A percentile compares a stretch with the other conserved stretches of the same genome.
Conservation (phyloP, 2,329 filamentous ascomycete species). For the Fusarium sp. region DNA sequence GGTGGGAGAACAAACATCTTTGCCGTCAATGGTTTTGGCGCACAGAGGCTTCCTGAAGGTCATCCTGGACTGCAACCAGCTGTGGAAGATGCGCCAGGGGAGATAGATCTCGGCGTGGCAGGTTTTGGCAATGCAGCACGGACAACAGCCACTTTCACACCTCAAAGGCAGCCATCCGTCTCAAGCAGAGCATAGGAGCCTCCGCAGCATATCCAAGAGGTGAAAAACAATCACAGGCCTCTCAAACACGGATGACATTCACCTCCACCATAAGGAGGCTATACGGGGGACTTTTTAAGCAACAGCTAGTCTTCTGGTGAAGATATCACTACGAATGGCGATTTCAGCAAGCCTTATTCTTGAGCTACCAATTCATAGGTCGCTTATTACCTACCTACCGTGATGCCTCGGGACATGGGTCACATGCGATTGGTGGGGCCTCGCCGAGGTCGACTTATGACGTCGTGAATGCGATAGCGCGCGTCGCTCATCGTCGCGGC, state of each 20-base stretch:
- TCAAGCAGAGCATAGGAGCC: conserved; percentile 59
- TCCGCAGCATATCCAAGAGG: background rate
- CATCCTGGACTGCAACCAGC: conserved; percentile 62
- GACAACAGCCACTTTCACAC: conserved; percentile 60
- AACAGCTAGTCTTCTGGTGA: background rate
- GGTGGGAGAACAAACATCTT: conserved; percentile 76
- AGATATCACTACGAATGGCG: background rate
- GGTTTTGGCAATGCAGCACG: conserved; percentile 55
- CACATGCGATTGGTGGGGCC: conserved; percentile 33
- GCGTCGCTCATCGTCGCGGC: conserved; percentile 20
- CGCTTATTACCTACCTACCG: background rate
- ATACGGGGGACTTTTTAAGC: background rate
- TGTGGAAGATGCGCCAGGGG: conserved; percentile 69
- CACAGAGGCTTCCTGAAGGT: conserved; percentile 66
- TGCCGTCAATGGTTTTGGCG: conserved; percentile 68
- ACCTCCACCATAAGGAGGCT: background rate
- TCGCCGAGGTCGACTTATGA: conserved; percentile 40
- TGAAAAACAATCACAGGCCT: background rate
- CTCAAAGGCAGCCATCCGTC: conserved; percentile 62
- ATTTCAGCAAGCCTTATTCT: background rate
- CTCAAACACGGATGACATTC: background rate
- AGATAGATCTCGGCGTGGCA: conserved; percentile 63
- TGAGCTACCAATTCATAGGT: background rate
- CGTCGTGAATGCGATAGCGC: conserved; percentile 33
- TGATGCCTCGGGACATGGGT: conserved; percentile 32